phyloP scores from a whole-genome alignment of 192 early-diverging fungal species.

The Jimgerdemannia lactiflua region DNA sequence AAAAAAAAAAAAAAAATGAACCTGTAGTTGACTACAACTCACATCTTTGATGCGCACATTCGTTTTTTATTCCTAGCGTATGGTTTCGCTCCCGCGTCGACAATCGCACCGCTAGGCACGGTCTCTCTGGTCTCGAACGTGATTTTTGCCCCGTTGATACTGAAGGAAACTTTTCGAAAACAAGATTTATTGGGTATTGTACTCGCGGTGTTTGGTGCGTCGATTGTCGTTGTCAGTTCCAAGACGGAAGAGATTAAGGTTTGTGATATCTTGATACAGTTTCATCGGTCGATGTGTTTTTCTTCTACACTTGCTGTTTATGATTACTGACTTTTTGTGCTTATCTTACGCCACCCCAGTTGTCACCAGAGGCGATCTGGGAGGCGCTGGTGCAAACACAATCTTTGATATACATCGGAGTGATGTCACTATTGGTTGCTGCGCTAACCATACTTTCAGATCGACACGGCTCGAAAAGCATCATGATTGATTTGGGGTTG shows the following conservation, averaged over 20 bases:
- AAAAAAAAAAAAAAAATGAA: neutral
- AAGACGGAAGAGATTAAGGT: conserved; percentile 54
- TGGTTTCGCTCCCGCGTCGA: conserved; percentile 71
- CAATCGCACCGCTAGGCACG: conserved; percentile 73
- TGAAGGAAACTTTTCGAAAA: conserved; percentile 57
- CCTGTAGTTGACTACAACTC: neutral
- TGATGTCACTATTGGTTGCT: conserved; percentile 29
- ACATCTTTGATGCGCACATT: neutral
- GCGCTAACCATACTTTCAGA: conserved; percentile 41
- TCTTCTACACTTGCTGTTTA: neutral
- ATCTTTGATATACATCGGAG: conserved; percentile 53
- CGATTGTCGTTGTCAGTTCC: conserved; percentile 59
- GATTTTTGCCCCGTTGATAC: conserved; percentile 65
- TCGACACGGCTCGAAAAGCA: conserved; percentile 43
- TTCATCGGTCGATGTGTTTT: neutral
- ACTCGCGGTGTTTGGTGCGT: conserved; percentile 61
- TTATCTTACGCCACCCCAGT: conserved; percentile 20
- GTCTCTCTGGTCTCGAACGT: conserved; percentile 69
- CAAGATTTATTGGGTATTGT: conserved; percentile 60
- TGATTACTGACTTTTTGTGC: neutral
- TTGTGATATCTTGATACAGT: conserved; percentile 5
- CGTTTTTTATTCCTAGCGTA: conserved; percentile 51
- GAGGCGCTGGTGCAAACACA: conserved; percentile 46
- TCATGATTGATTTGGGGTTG: conserved; percentile 62
- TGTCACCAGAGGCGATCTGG: conserved; percentile 48